phyloP scores from a whole-genome alignment of 306 rosid species.

The Malus orientalis region DNA sequence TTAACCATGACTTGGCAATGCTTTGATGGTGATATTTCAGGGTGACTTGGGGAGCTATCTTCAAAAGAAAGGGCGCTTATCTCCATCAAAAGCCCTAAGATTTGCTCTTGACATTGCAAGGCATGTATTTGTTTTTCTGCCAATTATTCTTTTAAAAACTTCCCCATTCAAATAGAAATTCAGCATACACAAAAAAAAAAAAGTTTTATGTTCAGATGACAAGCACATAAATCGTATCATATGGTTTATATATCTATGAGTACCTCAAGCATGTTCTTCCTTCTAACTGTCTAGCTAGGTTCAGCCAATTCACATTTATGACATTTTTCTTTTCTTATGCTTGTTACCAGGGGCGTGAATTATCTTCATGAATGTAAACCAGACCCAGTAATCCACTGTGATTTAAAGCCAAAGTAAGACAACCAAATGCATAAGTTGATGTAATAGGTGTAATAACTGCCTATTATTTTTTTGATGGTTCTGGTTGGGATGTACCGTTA shows the following conservation, averaged over 20 bases:
- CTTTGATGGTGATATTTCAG: conserved; percentile 39
- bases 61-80: conserved; percentile 85
- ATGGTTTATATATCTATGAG: not conserved
- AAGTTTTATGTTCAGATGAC: not conserved
- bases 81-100: conserved; percentile 79
- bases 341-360: conserved; percentile 89
- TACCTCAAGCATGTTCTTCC: conserved; percentile 8
- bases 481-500: conserved; percentile 36
- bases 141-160: conserved; percentile 6
- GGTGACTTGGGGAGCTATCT: conserved; percentile 85
- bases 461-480: conserved; percentile 23
- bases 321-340: conserved; percentile 17
- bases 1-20: conserved; percentile 17
- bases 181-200: too few relatives aligned
- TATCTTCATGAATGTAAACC: conserved; percentile 99
- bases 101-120: conserved; percentile 90
- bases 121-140: conserved; percentile 42
- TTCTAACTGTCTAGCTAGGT: not conserved
- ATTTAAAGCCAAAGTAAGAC: conserved; percentile 97
- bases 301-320: conserved; percentile 18
- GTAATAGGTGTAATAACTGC: conserved; percentile 16
- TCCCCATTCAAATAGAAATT: not conserved
- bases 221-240: not conserved
- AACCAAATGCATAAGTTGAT: conserved; percentile 52
- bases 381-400: conserved; percentile 90